phyloP scores from a whole-genome alignment of 768 basidiomycete genomes.

The Leccinellum luteum region DNA sequence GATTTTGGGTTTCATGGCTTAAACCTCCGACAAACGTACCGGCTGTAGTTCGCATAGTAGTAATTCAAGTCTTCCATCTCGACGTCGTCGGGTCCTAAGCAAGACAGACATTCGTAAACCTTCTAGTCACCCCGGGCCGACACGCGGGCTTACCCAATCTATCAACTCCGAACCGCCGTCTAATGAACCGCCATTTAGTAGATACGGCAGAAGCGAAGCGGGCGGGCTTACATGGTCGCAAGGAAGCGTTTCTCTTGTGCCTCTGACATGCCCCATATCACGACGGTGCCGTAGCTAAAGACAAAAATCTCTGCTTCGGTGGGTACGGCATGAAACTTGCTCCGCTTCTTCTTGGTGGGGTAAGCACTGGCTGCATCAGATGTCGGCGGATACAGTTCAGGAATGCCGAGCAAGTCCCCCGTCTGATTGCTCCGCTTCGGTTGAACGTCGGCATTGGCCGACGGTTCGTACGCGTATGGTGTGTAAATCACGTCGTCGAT shows the following conservation, averaged over 20 bases:
- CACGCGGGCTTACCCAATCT: conserved; percentile 56
- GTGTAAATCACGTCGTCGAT: conserved; percentile 97
- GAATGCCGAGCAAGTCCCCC: conserved; percentile 76
- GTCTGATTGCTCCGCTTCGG: conserved; percentile 37
- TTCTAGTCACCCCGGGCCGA: background rate
- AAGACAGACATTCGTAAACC: conserved; percentile 1
- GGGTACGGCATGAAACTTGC: conserved; percentile 64
- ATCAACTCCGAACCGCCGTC: conserved; percentile 93
- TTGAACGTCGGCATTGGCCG: conserved; percentile 31
- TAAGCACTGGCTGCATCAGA: conserved; percentile 32
- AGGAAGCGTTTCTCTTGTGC: conserved; percentile 87
- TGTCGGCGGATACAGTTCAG: conserved; percentile 47
- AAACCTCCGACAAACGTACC: conserved; percentile 44
- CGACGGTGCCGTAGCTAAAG: conserved; percentile 92
- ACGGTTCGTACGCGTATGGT: conserved; percentile 77
- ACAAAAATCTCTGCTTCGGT: conserved; percentile 87
- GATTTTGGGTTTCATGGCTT: conserved; percentile 31
- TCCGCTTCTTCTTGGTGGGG: conserved; percentile 50
- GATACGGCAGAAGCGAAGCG: background rate
- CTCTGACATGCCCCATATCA: conserved; percentile 98
- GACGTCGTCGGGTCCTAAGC: conserved; percentile 76
- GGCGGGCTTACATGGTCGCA: conserved; percentile 74
- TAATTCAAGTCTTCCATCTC: conserved; percentile 98
- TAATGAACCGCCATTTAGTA: conserved; percentile 31
- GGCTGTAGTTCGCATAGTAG: conserved; percentile 95